Conservation (phyloP, 164 flowering plant genomes). For the Aristolochia contorta region DNA sequence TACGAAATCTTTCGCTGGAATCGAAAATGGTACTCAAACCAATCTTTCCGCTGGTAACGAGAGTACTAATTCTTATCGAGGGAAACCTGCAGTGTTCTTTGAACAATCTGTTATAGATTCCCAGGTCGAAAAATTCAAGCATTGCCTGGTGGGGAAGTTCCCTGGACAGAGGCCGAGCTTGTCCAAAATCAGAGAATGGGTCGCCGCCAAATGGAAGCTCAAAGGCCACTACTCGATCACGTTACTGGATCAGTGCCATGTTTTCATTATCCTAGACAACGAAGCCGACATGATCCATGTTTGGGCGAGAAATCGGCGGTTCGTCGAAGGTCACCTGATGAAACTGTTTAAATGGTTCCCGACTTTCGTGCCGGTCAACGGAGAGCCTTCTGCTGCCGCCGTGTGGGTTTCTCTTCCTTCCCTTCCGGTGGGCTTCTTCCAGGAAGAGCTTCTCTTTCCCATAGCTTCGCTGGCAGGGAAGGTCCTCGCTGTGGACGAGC, state of each 20-base stretch:
- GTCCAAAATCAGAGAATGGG: background rate
- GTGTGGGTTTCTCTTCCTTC: slow-evolving; percentile 1
- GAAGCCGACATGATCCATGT: background rate
- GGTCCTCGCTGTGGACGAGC: too few relatives aligned
- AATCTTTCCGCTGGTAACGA: background rate
- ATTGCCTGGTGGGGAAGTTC: slow-evolving; percentile 3
- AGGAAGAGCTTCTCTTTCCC: too few relatives aligned
- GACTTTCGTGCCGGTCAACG: background rate
- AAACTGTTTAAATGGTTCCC: slow-evolving; percentile 2
- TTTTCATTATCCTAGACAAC: background rate
- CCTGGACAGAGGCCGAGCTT: slow-evolving; percentile 1
- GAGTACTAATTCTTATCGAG: background rate
- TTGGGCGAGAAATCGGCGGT: background rate
- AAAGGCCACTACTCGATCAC: background rate
- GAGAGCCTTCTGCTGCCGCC: slow-evolving; percentile 1
- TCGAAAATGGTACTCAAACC: too few relatives aligned
- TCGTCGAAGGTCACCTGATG: background rate
- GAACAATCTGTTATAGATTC: too few relatives aligned
- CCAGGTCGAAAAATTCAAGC: too few relatives aligned
- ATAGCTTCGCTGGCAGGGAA: too few relatives aligned
- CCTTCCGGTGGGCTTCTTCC: slow-evolving; percentile 1
- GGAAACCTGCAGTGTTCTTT: background rate
- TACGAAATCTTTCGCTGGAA: background rate
- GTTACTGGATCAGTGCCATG: background rate
- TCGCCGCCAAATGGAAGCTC: background rate